Conservation (phyloP, 345 rosid genomes). For the Odontarrhena argentea region DNA sequence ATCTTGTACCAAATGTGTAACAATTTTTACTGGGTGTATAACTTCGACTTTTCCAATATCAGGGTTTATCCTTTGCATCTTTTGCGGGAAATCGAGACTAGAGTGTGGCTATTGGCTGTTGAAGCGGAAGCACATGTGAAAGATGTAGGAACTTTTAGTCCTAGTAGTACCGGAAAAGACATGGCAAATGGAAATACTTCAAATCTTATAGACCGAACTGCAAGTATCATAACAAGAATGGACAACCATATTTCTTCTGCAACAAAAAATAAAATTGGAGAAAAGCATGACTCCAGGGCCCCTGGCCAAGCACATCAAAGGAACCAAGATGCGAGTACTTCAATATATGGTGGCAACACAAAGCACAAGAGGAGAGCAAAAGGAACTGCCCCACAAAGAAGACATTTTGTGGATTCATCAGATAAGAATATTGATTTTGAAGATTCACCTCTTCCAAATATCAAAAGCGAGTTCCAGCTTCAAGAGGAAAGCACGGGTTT, state of each 20-base stretch:
- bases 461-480: slow-evolving; percentile 60
- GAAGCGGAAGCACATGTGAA: slow-evolving; percentile 92
- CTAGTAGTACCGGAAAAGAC: slow-evolving; percentile 47
- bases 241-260: slow-evolving; percentile 79
- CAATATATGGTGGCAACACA: slow-evolving; percentile 49
- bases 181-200: slow-evolving; percentile 52
- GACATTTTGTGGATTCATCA: slow-evolving; percentile 54
- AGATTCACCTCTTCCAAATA: slow-evolving; percentile 50
- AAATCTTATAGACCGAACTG: slow-evolving; percentile 81
- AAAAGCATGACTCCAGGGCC: slow-evolving; percentile 68
- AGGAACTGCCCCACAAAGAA: slow-evolving; percentile 62
- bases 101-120: slow-evolving; percentile 96
- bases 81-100: slow-evolving; percentile 94
- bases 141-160: slow-evolving; percentile 61
- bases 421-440: slow-evolving; percentile 66
- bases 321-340: slow-evolving; percentile 64
- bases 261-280: slow-evolving; percentile 58
- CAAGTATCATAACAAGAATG: slow-evolving; percentile 84
- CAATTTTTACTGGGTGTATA: slow-evolving; percentile 25
- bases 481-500: slow-evolving; percentile 66
- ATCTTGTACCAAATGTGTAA: slow-evolving; percentile 26
- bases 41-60: slow-evolving; percentile 36
- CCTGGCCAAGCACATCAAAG: slow-evolving; percentile 51
- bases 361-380: slow-evolving; percentile 84
- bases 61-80: slow-evolving; percentile 94